These are phyloP conservation scores for Penicillium sp. DNA, from an alignment of 2,329 filamentous ascomycete species.

Conservation along the genomic window DNA sequence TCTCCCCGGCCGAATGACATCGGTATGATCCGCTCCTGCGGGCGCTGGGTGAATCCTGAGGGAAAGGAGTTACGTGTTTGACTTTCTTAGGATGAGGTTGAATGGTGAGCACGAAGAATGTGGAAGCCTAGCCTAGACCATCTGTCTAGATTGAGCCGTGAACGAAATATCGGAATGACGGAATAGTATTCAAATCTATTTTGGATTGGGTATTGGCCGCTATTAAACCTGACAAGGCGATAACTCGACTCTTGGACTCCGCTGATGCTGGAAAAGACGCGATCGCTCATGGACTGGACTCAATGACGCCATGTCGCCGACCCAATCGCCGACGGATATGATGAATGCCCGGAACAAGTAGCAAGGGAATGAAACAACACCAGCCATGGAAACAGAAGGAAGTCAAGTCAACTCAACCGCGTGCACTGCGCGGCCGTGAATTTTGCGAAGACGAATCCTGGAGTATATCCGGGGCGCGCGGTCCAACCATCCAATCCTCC, in stretches of 20 bases:
- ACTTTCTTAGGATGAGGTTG: too few species aligned
- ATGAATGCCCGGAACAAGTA: conserved; percentile 4
- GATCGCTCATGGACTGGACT: conserved; percentile 13
- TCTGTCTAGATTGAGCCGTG: too few species aligned
- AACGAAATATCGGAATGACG: too few species aligned
- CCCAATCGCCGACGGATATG: too few species aligned
- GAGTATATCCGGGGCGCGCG: conserved; percentile 56
- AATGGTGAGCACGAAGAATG: too few species aligned
- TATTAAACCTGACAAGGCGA: too few species aligned
- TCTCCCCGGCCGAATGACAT: conserved; percentile 12
- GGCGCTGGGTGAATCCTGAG: too few species aligned
- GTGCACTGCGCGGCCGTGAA: conserved; percentile 30
- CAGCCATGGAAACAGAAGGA: conserved; percentile 3
- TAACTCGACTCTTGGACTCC: too few species aligned
- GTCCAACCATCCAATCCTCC: conserved; percentile 98
- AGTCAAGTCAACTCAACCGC: conserved; percentile 17
- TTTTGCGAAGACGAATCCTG: conserved; percentile 36
- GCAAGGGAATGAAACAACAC: background rate
- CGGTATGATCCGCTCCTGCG: background rate
- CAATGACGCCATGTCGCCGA: conserved; percentile 14
- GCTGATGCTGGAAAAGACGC: conserved; percentile 5
- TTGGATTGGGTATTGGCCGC: too few species aligned
- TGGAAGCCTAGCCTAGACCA: too few species aligned
- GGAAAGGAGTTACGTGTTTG: too few species aligned
- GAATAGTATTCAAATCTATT: too few species aligned